Evolutionary conservation across 371 early-diverging fungal species (phyloP), one percentile per base, ranked within the genome.

Genomic region (Haplosporangium sp.): DNA sequence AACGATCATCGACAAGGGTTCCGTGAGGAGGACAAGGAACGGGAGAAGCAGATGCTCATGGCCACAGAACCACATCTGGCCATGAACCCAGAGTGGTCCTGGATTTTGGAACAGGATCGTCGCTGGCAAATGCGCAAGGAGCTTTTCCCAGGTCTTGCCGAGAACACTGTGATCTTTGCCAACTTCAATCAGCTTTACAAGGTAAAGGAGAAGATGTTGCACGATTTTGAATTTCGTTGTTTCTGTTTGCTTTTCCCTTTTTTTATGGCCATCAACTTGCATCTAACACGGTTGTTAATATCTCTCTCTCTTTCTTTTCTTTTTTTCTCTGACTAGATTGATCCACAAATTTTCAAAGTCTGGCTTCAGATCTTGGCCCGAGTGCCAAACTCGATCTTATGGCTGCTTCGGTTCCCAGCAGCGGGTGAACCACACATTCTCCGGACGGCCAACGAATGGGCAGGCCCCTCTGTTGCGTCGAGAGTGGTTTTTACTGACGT

Each of bases 161-260:
- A 94, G 69, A 90, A 95, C 79, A 89, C 90, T 10, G 90, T 95
- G 13, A 94, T 97, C 54, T 96, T 93, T 86, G 96, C 96, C 67
- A 95, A 95, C 82, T 96, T 97, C 73, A 97, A 97, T 82, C 96
- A 97, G 83, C 84, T 95, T 14, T 97, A 97, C 85, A 97, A 97
- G 82, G 85, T 92, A 52, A 52, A 43, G 8, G 21, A 13, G 46
- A n/a, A 42, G 2, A 11, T n/a, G 4, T 14, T n/a, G 6, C 8
- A 50, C 45, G 41, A n/a, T 38, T 23, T 3, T 6, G 37, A n/a
- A 5, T 55, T 23, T 21, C 41, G 3, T 18, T 16, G 6, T 20
- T 47, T 0, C 1, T n/a, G n/a, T n/a, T n/a, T 43, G 37, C 41
- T 16, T 50, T 29, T 36, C 16, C 46, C 0, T 29, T 20, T n/a